phyloP scores from a whole-genome alignment of 805 yeast species.

The Ogataea nitratoaversa region DNA sequence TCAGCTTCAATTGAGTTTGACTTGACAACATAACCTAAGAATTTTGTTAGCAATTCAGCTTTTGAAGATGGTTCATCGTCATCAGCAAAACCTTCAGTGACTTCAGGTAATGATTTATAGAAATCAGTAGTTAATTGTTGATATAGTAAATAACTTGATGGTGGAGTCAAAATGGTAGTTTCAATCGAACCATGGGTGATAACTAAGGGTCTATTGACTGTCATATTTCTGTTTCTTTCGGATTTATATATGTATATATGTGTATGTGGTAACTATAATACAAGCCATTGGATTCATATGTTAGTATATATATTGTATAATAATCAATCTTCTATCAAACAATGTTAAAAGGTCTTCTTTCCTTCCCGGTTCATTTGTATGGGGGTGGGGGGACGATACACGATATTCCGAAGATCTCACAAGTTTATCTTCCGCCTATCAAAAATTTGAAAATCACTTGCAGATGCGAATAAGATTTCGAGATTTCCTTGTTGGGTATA shows the following conservation, averaged over 20 bases:
- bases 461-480: no score
- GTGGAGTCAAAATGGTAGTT: constrained; percentile 83
- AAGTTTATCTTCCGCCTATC: no score
- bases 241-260: neutral
- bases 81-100: constrained; percentile 78
- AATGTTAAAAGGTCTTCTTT: no score
- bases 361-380: no score
- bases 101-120: constrained; percentile 66
- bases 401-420: no score
- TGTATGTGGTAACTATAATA: neutral
- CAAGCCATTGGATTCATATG: no score
- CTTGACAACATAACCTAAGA: constrained; percentile 63
- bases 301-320: no score
- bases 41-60: constrained; percentile 78
- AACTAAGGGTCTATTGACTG: constrained; percentile 66
- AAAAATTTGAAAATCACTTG: no score
- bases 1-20: constrained; percentile 26
- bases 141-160: constrained; percentile 70
- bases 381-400: no score
- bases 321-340: no score
- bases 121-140: constrained; percentile 88
- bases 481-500: no score
- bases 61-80: constrained; percentile 87
- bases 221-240: constrained; percentile 11
- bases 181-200: constrained; percentile 84